Evolutionary conservation across 257 asterid genomes (phyloP).

Genomic region (Euphrasia confusa): DNA sequence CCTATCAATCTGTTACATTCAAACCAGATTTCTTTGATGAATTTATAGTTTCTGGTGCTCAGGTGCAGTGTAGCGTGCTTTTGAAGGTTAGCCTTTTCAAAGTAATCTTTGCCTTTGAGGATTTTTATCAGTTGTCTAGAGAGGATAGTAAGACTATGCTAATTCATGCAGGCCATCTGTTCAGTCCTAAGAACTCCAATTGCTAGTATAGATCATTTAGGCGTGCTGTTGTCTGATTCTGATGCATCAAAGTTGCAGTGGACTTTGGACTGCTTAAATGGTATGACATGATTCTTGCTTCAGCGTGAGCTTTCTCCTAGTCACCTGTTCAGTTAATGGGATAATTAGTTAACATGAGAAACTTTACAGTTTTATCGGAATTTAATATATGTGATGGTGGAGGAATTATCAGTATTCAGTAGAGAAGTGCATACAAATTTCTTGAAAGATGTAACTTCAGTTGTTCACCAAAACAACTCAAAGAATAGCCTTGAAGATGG

Average conservation of each 20-base stretch:
- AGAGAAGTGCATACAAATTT: slow-evolving; percentile 16
- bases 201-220: slow-evolving; percentile 65
- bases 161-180: slow-evolving; percentile 59
- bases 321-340: background rate
- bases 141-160: slow-evolving; percentile 10
- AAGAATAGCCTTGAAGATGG: slow-evolving; percentile 13
- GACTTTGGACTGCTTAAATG: slow-evolving; percentile 75
- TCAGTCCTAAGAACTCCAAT: slow-evolving; percentile 87
- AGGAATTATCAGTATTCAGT: background rate
- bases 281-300: slow-evolving; percentile 33
- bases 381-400: slow-evolving; percentile 3
- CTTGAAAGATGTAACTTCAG: slow-evolving; percentile 6
- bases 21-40: slow-evolving; percentile 79
- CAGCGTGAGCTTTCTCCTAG: slow-evolving; percentile 6
- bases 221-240: slow-evolving; percentile 52
- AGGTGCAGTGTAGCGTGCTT: slow-evolving; percentile 72
- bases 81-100: slow-evolving; percentile 54
- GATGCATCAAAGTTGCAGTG: slow-evolving; percentile 89
- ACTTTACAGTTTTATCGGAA: slow-evolving; percentile 1
- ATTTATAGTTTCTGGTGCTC: slow-evolving; percentile 48
- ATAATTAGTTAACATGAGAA: background rate
- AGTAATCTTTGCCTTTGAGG: slow-evolving; percentile 5
- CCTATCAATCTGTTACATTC: slow-evolving; percentile 73
- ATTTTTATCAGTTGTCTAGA: background rate
- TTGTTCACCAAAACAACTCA: background rate